Base-by-base conservation (phyloP, 2,329 filamentous ascomycete genomes). In the Ceratocystis harringtonii region DNA sequence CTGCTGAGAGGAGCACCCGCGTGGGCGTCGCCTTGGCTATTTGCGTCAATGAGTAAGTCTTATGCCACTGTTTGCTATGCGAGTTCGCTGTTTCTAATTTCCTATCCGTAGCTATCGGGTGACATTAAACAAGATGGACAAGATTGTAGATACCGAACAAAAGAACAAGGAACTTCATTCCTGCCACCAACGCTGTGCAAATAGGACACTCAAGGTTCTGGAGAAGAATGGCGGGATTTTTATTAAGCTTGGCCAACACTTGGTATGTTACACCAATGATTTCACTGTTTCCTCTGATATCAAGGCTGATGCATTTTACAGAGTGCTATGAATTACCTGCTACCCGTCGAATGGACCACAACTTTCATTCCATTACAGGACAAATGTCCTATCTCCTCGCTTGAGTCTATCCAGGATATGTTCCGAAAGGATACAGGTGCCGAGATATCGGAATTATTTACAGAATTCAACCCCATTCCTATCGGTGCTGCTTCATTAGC, bases 191-290 rank as follows among this genome's bases (percentile, higher is more conserved):
- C 84, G 94, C 75, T 99, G 94, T 76, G 94, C 94, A 36, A 83
- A 90, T 71, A 84, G 94, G 68, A 96, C 94, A 0, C 78, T 97
- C 52, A 82, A 81, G 66, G 92, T 95, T 1, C 78, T 97, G 69
- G 94, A 99, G 79, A 90, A 89, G 79, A 97, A 96, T 75, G 94
- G 95, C 30, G 95, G 92, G 32, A 96, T 99, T 69, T 99, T 97
- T 71, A 97, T 99, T 74, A 99, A 99, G 76, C 79, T 99, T 48
- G 94, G 94, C 6, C 94, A 99, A 72, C 94, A 99, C 76, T 75
- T 99, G 75, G 85, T 86, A 79, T 52, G 76, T 68, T 5, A 17
- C 6, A 17, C 30, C 3, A 17, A 25, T 3, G 8, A 22, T 17
- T 52, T 25, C 8, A 22, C 48, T 25, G 25, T 28, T 30, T 19